Conservation (phyloP, 106 monocot genomes). For the Hemerocallis citrina region DNA sequence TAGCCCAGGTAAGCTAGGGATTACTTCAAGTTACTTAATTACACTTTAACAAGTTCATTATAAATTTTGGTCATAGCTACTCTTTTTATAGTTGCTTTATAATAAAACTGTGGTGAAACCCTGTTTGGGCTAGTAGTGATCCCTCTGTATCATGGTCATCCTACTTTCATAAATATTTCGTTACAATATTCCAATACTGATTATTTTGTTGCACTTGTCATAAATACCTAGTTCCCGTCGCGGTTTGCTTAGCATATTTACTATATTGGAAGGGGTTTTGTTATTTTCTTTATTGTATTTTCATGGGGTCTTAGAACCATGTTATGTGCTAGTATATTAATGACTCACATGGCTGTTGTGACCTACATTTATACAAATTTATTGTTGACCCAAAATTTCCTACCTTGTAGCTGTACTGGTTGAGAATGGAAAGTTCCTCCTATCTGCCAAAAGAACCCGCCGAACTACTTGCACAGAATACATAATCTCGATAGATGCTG, state of each 20-base stretch:
- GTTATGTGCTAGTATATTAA: too few species aligned
- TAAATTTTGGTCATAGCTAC: neutral
- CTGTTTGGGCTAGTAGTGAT: neutral
- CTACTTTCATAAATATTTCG: too few species aligned
- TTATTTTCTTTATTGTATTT: too few species aligned
- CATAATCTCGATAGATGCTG: slow-evolving; percentile 55
- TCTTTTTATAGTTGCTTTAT: neutral
- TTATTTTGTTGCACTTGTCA: too few species aligned
- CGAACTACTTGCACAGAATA: slow-evolving; percentile 71
- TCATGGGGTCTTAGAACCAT: too few species aligned
- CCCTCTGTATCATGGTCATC: too few species aligned
- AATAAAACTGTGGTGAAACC: neutral
- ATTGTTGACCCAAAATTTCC: neutral
- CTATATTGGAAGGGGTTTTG: too few species aligned
- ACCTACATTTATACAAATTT: neutral
- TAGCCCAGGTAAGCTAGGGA: slow-evolving; percentile 10
- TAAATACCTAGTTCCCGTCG: too few species aligned
- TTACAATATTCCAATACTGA: too few species aligned
- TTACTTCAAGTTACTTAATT: neutral
- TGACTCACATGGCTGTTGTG: neutral
- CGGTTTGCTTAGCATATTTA: too few species aligned
- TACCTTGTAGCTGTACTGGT: slow-evolving; percentile 41
- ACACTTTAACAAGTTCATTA: neutral
- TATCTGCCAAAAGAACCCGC: slow-evolving; percentile 50
- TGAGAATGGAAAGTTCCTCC: slow-evolving; percentile 73